Percentiles rank a stretch among this genome's conserved stretches.
Conservation (phyloP, 2,329 filamentous ascomycete genomes). For the Rugonectria rugulosa region DNA sequence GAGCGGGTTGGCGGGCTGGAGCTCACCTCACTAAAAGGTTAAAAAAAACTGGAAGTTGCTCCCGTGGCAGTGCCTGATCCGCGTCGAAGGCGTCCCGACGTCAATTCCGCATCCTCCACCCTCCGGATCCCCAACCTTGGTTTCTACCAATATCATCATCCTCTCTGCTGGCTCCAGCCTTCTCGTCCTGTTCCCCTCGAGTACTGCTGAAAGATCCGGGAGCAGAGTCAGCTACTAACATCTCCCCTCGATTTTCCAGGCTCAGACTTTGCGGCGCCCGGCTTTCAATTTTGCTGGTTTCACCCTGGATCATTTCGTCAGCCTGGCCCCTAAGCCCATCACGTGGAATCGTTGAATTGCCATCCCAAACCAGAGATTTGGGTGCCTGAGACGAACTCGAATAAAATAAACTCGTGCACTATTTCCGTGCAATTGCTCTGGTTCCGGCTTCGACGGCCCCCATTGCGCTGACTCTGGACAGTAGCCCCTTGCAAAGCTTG, state of each 20-base stretch:
- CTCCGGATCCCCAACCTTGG: conserved; percentile 3
- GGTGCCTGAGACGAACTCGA: background rate
- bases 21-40: background rate
- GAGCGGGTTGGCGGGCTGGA: background rate
- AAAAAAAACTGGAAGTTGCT: background rate
- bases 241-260: background rate
- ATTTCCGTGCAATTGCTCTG: background rate
- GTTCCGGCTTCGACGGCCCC: background rate
- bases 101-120: conserved; percentile 18
- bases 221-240: background rate
- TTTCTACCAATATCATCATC: background rate
- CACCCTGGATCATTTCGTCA: background rate
- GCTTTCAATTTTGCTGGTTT: background rate
- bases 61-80: conserved; percentile 8
- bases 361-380: background rate
- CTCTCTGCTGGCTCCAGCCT: background rate
- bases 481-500: too few relatives aligned
- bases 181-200: background rate
- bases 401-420: too few relatives aligned
- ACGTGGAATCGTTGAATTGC: conserved; percentile 6
- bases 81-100: too few relatives aligned
- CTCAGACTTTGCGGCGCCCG: background rate
- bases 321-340: background rate
- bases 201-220: background rate
- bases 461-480: too few relatives aligned